Conservation (phyloP, 2,329 filamentous ascomycete species). For the Rachicladosporium sp. region DNA sequence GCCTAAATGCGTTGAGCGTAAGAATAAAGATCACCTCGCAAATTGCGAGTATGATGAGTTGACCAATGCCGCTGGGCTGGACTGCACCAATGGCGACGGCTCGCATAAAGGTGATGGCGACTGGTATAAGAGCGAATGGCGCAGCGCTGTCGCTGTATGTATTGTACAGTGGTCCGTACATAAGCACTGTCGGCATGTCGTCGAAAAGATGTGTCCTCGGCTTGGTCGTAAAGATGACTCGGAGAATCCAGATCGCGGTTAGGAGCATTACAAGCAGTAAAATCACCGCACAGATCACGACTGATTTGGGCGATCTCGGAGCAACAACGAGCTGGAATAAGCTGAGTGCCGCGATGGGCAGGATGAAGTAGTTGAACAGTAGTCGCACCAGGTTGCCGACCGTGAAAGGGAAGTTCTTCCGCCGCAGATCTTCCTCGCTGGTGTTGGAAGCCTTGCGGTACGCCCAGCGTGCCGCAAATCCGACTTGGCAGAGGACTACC, state of each 20-base stretch:
- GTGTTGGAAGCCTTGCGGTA: conserved; percentile 59
- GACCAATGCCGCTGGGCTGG: conserved; percentile 83
- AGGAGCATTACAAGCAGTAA: conserved; percentile 60
- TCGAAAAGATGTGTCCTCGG: conserved; percentile 85
- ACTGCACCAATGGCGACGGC: conserved; percentile 86
- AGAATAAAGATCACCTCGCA: conserved; percentile 87
- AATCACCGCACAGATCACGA: conserved; percentile 62
- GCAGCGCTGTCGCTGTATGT: conserved; percentile 92
- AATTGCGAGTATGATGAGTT: conserved; percentile 82
- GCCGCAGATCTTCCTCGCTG: conserved; percentile 73
- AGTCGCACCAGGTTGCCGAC: conserved; percentile 53
- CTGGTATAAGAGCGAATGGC: conserved; percentile 76
- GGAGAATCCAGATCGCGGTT: conserved; percentile 67
- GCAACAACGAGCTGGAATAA: conserved; percentile 84
- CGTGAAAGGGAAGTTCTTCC: conserved; percentile 81
- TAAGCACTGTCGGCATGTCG: conserved; percentile 74
- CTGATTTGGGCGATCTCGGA: conserved; percentile 51
- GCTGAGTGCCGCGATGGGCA: conserved; percentile 76
- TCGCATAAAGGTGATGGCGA: conserved; percentile 71
- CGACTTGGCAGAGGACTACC: conserved; percentile 59
- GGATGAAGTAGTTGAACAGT: conserved; percentile 81
- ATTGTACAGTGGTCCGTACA: conserved; percentile 91
- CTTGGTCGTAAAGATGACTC: conserved; percentile 65
- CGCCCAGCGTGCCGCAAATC: conserved; percentile 65
- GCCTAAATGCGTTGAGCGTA: conserved; percentile 77